These are phyloP conservation scores for Brassica rapa DNA, from an alignment of 345 rosid genomes.

Conservation along the genomic window DNA sequence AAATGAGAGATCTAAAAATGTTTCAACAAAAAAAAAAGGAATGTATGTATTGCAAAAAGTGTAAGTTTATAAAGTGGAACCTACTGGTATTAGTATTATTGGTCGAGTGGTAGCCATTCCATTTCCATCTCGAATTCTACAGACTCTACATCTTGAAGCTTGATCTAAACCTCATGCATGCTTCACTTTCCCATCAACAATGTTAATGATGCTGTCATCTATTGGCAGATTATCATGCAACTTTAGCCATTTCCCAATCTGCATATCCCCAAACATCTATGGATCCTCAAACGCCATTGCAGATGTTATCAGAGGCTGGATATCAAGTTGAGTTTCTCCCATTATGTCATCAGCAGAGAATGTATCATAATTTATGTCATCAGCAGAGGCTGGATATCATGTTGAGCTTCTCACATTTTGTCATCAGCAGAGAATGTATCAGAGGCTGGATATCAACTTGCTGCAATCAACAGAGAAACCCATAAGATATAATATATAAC, in stretches of 20 bases:
- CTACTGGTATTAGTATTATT: background rate
- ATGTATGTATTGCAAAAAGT: background rate
- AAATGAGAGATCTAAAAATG: background rate
- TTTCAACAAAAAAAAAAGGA: background rate
- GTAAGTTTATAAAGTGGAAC: background rate
- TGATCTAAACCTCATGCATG: background rate
- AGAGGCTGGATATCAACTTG: constrained; percentile 3
- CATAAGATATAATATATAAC: background rate
- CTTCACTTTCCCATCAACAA: constrained; percentile 43
- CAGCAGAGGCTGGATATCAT: constrained; percentile 41
- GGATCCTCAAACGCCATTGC: constrained; percentile 42
- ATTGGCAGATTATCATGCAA: constrained; percentile 32
- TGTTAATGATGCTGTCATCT: constrained; percentile 40
- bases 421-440: constrained; percentile 46
- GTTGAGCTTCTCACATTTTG: constrained; percentile 48
- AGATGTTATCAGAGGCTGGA: constrained; percentile 42
- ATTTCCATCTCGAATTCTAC: constrained; percentile 39
- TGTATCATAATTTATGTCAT: constrained; percentile 2
- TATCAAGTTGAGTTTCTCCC: constrained; percentile 50
- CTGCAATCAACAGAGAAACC: constrained; percentile 22
- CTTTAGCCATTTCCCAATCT: too few relatives aligned
- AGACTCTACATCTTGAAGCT: constrained; percentile 45
- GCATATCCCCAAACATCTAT: background rate
- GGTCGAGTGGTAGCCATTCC: constrained; percentile 33
- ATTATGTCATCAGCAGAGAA: constrained; percentile 47